These are phyloP conservation scores for Metschnikowia baotianmanensis DNA, from an alignment of 805 yeast species.

Conservation along the genomic window DNA sequence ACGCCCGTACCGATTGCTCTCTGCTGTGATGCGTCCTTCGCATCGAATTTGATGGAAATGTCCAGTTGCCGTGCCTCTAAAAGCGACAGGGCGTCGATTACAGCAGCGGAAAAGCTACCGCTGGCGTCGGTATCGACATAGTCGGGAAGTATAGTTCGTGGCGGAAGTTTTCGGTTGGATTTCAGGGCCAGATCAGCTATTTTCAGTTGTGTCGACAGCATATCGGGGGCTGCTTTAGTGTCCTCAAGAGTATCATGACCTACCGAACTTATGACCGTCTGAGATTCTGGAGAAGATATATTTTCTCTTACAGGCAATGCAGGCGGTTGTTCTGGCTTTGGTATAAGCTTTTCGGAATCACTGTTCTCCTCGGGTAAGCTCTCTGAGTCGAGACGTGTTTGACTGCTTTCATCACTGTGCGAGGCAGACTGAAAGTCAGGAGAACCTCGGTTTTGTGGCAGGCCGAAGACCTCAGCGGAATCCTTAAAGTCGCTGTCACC, in stretches of 20 bases:
- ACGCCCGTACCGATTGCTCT: conserved; percentile 42
- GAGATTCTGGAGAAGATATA: no score
- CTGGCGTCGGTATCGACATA: conserved; percentile 4
- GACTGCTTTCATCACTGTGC: background rate
- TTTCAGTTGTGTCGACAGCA: background rate
- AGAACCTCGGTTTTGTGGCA: background rate
- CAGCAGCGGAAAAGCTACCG: conserved; percentile 1
- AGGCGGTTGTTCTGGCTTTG: no score
- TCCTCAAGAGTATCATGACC: no score
- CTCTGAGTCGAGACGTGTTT: no score
- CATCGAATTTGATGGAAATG: conserved; percentile 48
- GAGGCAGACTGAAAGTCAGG: background rate
- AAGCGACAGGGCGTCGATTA: conserved; percentile 26
- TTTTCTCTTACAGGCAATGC: no score
- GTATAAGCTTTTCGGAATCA: no score
- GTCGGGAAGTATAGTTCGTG: conserved; percentile 4
- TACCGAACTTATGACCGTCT: no score
- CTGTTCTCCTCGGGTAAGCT: no score
- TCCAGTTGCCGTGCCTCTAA: conserved; percentile 59
- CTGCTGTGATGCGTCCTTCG: conserved; percentile 50
- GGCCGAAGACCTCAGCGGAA: conserved; percentile 3
- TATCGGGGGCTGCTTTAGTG: no score
- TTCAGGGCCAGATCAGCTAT: background rate
- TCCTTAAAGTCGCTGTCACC: conserved; percentile 8
- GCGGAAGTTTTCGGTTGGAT: conserved; percentile 6